phyloP scores from a whole-genome alignment of 179 eudicot species.

The Patellifolia procumbens region DNA sequence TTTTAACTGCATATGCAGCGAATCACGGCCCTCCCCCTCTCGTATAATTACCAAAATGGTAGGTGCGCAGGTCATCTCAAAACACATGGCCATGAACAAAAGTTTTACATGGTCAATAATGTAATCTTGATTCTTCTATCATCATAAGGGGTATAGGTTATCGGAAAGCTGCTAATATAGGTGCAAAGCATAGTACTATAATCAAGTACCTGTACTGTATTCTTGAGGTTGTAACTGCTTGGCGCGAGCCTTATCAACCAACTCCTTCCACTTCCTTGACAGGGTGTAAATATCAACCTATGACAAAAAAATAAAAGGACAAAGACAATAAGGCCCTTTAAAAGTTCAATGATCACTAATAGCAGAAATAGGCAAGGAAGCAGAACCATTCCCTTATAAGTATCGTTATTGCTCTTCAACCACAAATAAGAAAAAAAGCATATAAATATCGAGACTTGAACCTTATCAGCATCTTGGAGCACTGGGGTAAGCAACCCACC shows the following conservation, averaged over 20 bases:
- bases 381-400: not conserved
- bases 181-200: not conserved
- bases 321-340: not conserved
- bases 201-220: slow-evolving; percentile 66
- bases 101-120: not conserved
- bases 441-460: slow-evolving; percentile 14
- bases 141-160: not conserved
- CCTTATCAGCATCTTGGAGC: slow-evolving; percentile 95
- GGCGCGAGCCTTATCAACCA: slow-evolving; percentile 94
- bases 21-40: not conserved
- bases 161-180: not conserved
- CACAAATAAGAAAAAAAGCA: not conserved
- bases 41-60: not conserved
- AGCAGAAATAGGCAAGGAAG: not conserved
- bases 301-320: slow-evolving; percentile 9
- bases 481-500: slow-evolving; percentile 94
- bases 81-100: not conserved
- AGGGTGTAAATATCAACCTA: slow-evolving; percentile 82
- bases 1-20: not conserved
- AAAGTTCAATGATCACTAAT: not conserved
- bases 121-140: not conserved
- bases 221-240: slow-evolving; percentile 92
- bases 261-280: slow-evolving; percentile 96
- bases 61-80: not conserved
- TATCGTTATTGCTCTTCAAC: not conserved